Percentiles rank a stretch among this genome's conserved stretches.
phyloP scores from a whole-genome alignment of 2,329 filamentous ascomycete genomes.

The Colletotrichum noveboracense region DNA sequence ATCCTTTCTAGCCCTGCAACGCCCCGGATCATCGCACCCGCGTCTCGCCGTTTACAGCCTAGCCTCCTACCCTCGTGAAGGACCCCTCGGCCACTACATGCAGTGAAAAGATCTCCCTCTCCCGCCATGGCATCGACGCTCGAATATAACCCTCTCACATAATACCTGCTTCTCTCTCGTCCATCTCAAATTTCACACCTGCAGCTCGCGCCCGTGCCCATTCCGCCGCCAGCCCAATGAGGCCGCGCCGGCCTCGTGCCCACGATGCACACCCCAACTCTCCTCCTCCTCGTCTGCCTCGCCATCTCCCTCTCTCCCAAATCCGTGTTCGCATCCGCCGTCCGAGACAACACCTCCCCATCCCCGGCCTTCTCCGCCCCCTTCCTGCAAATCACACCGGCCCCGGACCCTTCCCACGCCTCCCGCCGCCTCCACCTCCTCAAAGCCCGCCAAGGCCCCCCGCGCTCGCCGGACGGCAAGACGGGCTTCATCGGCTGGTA shows the following conservation, averaged over 20 bases:
- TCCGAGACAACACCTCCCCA: neutral
- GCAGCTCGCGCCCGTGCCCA: neutral
- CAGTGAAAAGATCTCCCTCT: neutral
- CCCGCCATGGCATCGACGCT: neutral
- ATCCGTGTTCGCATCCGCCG: neutral
- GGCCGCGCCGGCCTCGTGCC: neutral
- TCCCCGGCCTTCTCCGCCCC: neutral
- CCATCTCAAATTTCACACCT: neutral
- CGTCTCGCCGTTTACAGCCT: neutral
- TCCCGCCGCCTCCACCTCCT: neutral
- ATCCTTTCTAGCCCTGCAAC: neutral
- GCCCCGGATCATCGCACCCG: neutral
- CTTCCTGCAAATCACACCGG: neutral
- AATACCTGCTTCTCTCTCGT: neutral
- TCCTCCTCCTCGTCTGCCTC: neutral
- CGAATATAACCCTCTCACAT: neutral
- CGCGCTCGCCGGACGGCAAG: neutral
- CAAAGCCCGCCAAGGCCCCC: neutral
- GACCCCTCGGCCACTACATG: neutral
- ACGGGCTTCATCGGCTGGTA: slow-evolving; percentile 13
- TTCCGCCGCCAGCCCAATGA: neutral
- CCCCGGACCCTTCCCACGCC: neutral
- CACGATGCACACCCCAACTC: neutral
- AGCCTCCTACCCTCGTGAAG: neutral
- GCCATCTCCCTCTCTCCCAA: rapidly evolving